Evolutionary conservation across 768 basidiomycete genomes (phyloP).

Genomic region (Tricholoma sp.): DNA sequence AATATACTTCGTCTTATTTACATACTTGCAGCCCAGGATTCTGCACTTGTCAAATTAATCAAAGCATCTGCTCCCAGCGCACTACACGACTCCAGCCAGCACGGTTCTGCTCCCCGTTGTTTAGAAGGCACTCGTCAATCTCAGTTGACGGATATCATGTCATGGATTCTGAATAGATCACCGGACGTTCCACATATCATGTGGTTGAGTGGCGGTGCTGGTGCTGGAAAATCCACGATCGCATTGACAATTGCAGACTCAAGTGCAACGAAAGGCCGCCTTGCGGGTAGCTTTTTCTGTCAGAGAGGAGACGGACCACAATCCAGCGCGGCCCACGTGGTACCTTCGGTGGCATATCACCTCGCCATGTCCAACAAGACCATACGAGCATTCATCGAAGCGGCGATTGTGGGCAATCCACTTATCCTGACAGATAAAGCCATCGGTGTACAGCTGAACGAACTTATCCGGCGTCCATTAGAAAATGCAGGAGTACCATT

Average conservation of each 20-base stretch:
- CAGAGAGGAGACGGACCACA: conserved; percentile 20
- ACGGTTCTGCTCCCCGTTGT: neutral
- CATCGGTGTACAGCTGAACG: conserved; percentile 5
- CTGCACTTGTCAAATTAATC: neutral
- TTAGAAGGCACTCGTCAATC: neutral
- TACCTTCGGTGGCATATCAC: conserved; percentile 23
- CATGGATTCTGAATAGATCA: neutral
- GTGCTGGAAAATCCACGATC: conserved; percentile 16
- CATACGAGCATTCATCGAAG: neutral
- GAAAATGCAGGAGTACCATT: neutral
- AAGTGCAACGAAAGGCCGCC: conserved; percentile 8
- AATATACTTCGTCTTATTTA: neutral
- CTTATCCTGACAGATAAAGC: conserved; percentile 1
- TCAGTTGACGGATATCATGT: neutral
- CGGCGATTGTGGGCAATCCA: conserved; percentile 4
- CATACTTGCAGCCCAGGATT: neutral
- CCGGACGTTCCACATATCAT: neutral
- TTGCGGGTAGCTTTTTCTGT: conserved; percentile 29
- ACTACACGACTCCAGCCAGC: neutral
- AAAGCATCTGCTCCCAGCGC: neutral
- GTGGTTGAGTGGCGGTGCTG: conserved; percentile 17
- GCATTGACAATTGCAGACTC: conserved; percentile 15
- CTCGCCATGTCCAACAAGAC: conserved; percentile 7
- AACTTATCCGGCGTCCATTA: conserved; percentile 11
- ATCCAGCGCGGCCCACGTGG: conserved; percentile 13